Conservation (phyloP, 495 filamentous ascomycete genomes). For the Aspergillus wentii region DNA sequence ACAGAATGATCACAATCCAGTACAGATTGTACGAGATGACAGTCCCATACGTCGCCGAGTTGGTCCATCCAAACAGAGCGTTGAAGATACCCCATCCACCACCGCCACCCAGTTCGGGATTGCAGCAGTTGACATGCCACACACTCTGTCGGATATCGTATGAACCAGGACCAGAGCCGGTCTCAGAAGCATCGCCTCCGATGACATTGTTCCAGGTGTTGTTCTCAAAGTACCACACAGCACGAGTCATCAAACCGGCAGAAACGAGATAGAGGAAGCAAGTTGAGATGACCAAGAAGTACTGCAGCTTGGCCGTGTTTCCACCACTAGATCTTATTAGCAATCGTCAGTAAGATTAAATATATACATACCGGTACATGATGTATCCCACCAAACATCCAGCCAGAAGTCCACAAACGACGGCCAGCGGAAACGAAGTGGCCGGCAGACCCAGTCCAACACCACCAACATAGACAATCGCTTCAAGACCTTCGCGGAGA, state of each 20-base stretch:
- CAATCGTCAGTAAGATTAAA: not conserved
- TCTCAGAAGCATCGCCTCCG: constrained; percentile 70
- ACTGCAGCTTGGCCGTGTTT: constrained; percentile 60
- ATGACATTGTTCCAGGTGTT: constrained; percentile 59
- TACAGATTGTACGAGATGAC: constrained; percentile 89
- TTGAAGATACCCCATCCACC: constrained; percentile 92
- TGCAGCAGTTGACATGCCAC: constrained; percentile 94
- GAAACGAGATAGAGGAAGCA: constrained; percentile 85
- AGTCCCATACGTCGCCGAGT: constrained; percentile 75
- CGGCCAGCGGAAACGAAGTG: constrained; percentile 66
- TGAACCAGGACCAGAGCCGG: constrained; percentile 73
- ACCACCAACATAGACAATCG: constrained; percentile 75
- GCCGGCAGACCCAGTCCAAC: constrained; percentile 73
- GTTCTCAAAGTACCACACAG: constrained; percentile 67
- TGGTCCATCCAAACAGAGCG: constrained; percentile 74
- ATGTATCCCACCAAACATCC: constrained; percentile 62
- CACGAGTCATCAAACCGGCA: constrained; percentile 73
- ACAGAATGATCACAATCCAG: constrained; percentile 63
- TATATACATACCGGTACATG: constrained; percentile 65
- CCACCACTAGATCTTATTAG: constrained; percentile 42
- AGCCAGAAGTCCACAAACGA: constrained; percentile 60
- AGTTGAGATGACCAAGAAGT: constrained; percentile 77
- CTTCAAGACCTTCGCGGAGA: constrained; percentile 78
- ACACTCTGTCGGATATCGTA: constrained; percentile 83
- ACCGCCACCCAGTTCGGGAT: constrained; percentile 62